phyloP scores from a whole-genome alignment of 1,284 basidiomycete genomes.

The Cutaneotrichosporon sp. region DNA sequence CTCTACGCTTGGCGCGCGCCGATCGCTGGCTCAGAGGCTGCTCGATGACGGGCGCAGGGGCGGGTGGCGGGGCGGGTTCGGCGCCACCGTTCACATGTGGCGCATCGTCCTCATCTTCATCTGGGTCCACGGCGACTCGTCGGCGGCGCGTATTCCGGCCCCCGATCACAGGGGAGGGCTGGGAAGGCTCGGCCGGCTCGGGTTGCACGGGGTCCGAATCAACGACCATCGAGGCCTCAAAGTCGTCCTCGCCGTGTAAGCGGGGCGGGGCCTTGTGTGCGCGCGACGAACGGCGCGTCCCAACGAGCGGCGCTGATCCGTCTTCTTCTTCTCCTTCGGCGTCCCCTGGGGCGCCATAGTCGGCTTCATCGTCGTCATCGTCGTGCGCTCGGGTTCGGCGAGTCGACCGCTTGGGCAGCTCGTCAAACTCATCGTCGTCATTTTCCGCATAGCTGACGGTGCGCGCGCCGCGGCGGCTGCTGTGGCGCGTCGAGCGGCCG shows the following conservation, averaged over 20 bases:
- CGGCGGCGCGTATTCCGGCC: slow-evolving; percentile 30
- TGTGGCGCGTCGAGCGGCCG: slow-evolving; percentile 6
- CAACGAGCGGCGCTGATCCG: slow-evolving; percentile 7
- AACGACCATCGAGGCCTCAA: slow-evolving; percentile 31
- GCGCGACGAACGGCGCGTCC: slow-evolving; percentile 43
- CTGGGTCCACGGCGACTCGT: slow-evolving; percentile 31
- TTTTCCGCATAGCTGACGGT: slow-evolving; percentile 27
- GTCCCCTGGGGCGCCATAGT: slow-evolving; percentile 22
- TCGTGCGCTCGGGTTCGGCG: slow-evolving; percentile 11
- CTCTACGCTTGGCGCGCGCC: slow-evolving; percentile 15
- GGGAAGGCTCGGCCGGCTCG: no score
- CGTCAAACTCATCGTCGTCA: slow-evolving; percentile 28
- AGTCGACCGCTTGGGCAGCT: slow-evolving; percentile 12
- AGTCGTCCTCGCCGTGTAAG: slow-evolving; percentile 37
- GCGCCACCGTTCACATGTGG: slow-evolving; percentile 13
- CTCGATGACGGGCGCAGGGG: neutral
- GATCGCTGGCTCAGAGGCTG: slow-evolving; percentile 12
- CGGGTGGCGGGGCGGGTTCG: neutral
- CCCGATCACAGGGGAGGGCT: neutral
- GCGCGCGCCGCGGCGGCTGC: slow-evolving; percentile 2
- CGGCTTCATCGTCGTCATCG: slow-evolving; percentile 25
- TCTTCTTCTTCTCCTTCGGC: slow-evolving; percentile 17
- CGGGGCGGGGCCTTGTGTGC: slow-evolving; percentile 56
- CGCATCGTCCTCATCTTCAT: slow-evolving; percentile 42
- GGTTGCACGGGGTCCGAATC: slow-evolving; percentile 19